These are phyloP conservation scores for Mariannaea elegans DNA, from an alignment of 2,329 filamentous ascomycete genomes.

Conservation along the genomic window DNA sequence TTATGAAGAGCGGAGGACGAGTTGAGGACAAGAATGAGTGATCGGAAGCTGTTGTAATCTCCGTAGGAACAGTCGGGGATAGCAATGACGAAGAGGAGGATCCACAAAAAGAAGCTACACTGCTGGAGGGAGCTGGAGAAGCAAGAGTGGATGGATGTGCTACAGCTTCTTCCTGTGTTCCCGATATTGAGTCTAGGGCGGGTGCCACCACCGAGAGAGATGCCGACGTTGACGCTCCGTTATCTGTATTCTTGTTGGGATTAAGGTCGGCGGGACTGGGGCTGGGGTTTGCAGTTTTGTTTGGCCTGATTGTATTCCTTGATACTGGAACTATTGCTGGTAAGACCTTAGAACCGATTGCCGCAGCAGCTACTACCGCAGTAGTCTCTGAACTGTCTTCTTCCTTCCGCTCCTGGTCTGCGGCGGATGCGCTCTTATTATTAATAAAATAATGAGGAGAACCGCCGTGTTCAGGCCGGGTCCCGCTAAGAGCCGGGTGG, in stretches of 20 bases:
- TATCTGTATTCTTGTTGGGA: slow-evolving; percentile 1
- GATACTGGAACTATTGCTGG: not conserved
- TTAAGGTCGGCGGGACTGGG: not conserved
- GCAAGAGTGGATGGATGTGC: slow-evolving; percentile 17
- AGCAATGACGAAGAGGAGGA: slow-evolving; percentile 27
- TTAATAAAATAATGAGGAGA: slow-evolving; percentile 32
- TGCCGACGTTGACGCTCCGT: not conserved
- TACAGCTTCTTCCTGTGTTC: slow-evolving; percentile 16
- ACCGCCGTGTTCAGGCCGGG: slow-evolving; percentile 30
- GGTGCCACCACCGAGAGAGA: slow-evolving; percentile 18
- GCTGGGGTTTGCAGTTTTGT: not conserved
- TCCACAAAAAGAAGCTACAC: slow-evolving; percentile 35
- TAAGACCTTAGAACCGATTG: not conserved
- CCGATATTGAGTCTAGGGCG: not conserved
- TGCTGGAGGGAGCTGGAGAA: slow-evolving; percentile 18
- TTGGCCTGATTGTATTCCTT: not conserved
- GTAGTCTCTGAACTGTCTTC: not conserved
- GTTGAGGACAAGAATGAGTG: slow-evolving; percentile 12
- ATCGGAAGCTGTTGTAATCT: slow-evolving; percentile 10
- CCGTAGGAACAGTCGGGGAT: slow-evolving; percentile 13
- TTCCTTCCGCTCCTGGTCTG: slow-evolving; percentile 11
- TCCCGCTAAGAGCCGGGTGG: slow-evolving; percentile 59
- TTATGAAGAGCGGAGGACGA: slow-evolving; percentile 17
- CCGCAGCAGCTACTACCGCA: not conserved
- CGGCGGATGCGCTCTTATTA: slow-evolving; percentile 32